Evolutionary conservation across 164 flowering plant species (phyloP), one percentile per base, ranked within the genome.

Genomic region (Litsea cubeba): DNA sequence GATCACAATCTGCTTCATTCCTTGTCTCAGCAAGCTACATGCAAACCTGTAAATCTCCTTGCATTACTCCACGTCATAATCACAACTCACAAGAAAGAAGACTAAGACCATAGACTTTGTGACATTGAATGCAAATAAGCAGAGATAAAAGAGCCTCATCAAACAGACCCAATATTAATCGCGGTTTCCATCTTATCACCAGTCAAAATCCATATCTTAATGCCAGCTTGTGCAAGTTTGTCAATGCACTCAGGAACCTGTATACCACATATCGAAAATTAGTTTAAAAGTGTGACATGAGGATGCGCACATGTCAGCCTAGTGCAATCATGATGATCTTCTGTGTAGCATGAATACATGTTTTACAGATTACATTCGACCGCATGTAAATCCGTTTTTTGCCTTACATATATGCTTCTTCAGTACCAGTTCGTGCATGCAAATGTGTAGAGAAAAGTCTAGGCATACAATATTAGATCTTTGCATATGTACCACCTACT

Each of bases 131-230:
- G 14, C 58, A 1, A 40, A 50, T 18, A 49, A 46, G 62, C 49
- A 68, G 32, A 22, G 24, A 68, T 50, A 50, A 40, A 40, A 73
- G 51, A 17, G 62, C 30, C 35, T 49, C 12, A 18, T 12, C 12
- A 73, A 68, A 54, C 79, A 63, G 58, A 94, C 98, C 98, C 98
- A 68, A 94, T 92, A 79, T 94, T 94, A 58, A 91, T 77, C 2
- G 97, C 98, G 69, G 98, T 94, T 83, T 90, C 97, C 90, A 88
- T 84, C 77, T 90, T 94, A 74, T 94, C 97, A 15, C 98, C 98
- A 51, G 98, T 94, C 77, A 94, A 80, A 62, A 94, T 90, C 98
- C 98, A 94, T 71, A 94, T 79, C 83, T 84, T 91, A 24, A 93
- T 83, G 69, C 95, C 91, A 76, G 97, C 97, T 49, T 79, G 83